Evolutionary conservation across 306 rosid species (phyloP).

Genomic region (Geum urbanum): DNA sequence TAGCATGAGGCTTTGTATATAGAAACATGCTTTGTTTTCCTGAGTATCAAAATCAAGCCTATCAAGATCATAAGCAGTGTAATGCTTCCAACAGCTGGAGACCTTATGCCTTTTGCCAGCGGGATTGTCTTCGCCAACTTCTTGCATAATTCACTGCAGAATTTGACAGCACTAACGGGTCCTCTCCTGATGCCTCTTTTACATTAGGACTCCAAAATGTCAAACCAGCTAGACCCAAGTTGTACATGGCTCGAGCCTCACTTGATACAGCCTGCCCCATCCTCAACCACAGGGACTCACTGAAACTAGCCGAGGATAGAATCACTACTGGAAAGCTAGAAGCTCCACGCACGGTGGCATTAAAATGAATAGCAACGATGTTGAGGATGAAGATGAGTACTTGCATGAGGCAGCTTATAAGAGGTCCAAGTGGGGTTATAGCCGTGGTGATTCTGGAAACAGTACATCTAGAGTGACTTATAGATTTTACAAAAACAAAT

Average conservation of each 20-base stretch:
- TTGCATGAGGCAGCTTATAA: too few relatives aligned
- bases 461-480: too few relatives aligned
- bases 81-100: slow-evolving; percentile 88
- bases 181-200: slow-evolving; percentile 84
- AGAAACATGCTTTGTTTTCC: slow-evolving; percentile 33
- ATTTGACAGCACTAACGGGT: slow-evolving; percentile 55
- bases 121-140: slow-evolving; percentile 42
- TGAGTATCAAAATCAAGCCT: slow-evolving; percentile 72
- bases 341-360: slow-evolving; percentile 55
- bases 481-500: too few relatives aligned
- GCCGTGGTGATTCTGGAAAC: too few relatives aligned
- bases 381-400: too few relatives aligned
- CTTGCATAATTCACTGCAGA: slow-evolving; percentile 66
- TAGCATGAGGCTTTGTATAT: too few relatives aligned
- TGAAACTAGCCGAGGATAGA: slow-evolving; percentile 62
- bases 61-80: slow-evolving; percentile 78
- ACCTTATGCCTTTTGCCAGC: slow-evolving; percentile 57
- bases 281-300: slow-evolving; percentile 47
- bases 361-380: too few relatives aligned
- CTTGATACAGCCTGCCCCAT: slow-evolving; percentile 77
- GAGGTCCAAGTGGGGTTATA: too few relatives aligned
- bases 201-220: slow-evolving; percentile 85
- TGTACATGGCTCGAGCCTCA: slow-evolving; percentile 81
- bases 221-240: slow-evolving; percentile 66
- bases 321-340: slow-evolving; percentile 67